These are phyloP conservation scores for Fraxinus cuspidata DNA, from an alignment of 257 asterid species.

Conservation along the genomic window DNA sequence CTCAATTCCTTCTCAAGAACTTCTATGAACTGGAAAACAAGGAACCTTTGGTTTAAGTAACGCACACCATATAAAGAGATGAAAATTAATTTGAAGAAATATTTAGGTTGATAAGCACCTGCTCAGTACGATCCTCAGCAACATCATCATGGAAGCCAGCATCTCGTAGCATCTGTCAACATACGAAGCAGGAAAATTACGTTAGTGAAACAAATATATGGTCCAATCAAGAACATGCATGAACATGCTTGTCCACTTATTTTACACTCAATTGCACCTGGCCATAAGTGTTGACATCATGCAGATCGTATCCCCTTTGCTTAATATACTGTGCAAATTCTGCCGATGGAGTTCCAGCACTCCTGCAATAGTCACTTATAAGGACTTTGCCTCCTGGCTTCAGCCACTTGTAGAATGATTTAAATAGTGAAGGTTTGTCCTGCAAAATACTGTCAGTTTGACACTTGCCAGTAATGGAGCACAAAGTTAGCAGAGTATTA, in stretches of 20 bases:
- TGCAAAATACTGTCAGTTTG: conserved; percentile 31
- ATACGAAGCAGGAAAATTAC: conserved; percentile 3
- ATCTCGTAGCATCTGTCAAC: conserved; percentile 78
- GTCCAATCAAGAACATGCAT: not conserved
- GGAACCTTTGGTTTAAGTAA: not conserved
- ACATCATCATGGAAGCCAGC: conserved; percentile 83
- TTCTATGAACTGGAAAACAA: conserved; percentile 62
- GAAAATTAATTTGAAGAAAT: not conserved
- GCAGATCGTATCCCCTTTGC: conserved; percentile 92
- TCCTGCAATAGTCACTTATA: conserved; percentile 88
- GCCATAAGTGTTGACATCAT: conserved; percentile 77
- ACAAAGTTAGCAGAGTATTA: too few relatives aligned
- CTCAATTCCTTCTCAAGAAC: conserved; percentile 80
- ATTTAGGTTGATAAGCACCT: conserved; percentile 46
- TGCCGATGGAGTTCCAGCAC: conserved; percentile 66
- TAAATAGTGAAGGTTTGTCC: conserved; percentile 93
- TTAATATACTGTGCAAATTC: conserved; percentile 75
- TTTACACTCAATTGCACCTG: conserved; percentile 43
- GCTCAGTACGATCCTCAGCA: conserved; percentile 94
- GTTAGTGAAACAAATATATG: not conserved
- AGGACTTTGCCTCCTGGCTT: conserved; percentile 96
- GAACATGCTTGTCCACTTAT: not conserved
- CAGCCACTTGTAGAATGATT: conserved; percentile 91
- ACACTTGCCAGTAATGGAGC: too few relatives aligned
- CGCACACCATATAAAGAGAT: not conserved